These are phyloP conservation scores for Pseudocercospora eumusae DNA, from an alignment of 2,329 filamentous ascomycete species.

Conservation along the genomic window DNA sequence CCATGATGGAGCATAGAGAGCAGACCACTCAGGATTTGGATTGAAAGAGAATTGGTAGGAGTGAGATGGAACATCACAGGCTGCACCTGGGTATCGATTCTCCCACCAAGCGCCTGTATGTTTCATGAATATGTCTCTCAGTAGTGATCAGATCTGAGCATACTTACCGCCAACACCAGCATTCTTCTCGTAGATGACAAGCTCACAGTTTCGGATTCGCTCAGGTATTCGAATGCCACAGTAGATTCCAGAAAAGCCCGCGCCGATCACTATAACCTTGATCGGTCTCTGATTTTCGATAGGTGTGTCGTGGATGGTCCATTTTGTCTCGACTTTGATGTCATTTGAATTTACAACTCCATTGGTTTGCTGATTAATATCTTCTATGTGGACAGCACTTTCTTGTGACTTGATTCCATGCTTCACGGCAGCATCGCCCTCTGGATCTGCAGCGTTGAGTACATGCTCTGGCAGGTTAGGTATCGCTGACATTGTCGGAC, in stretches of 20 bases:
- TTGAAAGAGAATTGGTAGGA: slow-evolving; percentile 50
- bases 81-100: slow-evolving; percentile 48
- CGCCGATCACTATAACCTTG: slow-evolving; percentile 49
- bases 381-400: slow-evolving; percentile 24
- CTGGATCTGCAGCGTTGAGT: slow-evolving; percentile 16
- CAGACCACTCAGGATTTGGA: slow-evolving; percentile 46
- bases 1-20: slow-evolving; percentile 45
- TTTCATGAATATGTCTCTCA: neutral
- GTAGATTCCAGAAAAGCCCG: slow-evolving; percentile 49
- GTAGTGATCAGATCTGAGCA: slow-evolving; percentile 31
- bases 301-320: slow-evolving; percentile 42
- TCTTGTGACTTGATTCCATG: slow-evolving; percentile 28
- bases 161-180: slow-evolving; percentile 39
- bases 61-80: slow-evolving; percentile 46
- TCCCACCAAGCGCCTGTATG: slow-evolving; percentile 40
- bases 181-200: slow-evolving; percentile 50
- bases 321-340: slow-evolving; percentile 18
- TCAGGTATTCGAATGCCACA: slow-evolving; percentile 49
- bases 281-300: slow-evolving; percentile 48
- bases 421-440: slow-evolving; percentile 25
- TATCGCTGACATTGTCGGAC: slow-evolving; percentile 39
- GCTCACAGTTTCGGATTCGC: slow-evolving; percentile 41
- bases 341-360: neutral
- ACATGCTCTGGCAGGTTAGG: slow-evolving; percentile 35
- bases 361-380: slow-evolving; percentile 18